phyloP scores from a whole-genome alignment of 768 basidiomycete genomes.

The Lactarius tabidus region DNA sequence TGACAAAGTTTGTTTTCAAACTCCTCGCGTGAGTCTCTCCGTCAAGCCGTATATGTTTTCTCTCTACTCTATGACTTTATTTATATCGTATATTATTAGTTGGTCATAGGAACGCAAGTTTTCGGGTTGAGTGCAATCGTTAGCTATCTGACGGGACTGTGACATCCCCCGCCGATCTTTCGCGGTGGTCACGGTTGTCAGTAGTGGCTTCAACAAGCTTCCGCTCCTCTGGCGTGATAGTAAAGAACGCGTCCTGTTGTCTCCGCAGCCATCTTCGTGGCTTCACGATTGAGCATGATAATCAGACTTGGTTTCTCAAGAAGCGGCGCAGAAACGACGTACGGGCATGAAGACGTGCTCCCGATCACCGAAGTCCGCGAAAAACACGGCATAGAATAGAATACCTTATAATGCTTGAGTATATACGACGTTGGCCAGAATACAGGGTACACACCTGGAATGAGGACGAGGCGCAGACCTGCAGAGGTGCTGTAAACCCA shows the following conservation, averaged over 20 bases:
- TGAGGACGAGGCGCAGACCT: conserved; percentile 17
- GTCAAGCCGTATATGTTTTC: not conserved
- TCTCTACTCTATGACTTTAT: not conserved
- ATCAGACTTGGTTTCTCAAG: conserved; percentile 8
- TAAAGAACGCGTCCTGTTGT: conserved; percentile 50
- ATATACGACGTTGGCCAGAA: not conserved
- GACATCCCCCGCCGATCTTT: not conserved
- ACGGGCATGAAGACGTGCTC: conserved; percentile 30
- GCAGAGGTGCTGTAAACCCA: conserved; percentile 46
- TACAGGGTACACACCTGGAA: conserved; percentile 20
- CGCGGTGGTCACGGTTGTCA: not conserved
- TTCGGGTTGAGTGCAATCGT: not conserved
- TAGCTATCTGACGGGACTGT: not conserved
- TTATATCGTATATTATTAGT: not conserved
- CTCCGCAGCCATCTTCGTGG: conserved; percentile 53
- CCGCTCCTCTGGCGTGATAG: conserved; percentile 56
- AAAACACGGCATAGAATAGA: conserved; percentile 27
- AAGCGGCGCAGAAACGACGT: conserved; percentile 1
- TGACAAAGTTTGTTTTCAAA: conserved; percentile 55
- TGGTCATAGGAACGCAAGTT: not conserved
- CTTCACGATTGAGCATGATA: conserved; percentile 32
- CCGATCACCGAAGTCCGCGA: conserved; percentile 26
- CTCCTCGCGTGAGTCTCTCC: conserved; percentile 17
- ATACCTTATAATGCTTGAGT: conserved; percentile 5
- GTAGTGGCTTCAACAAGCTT: conserved; percentile 31